Conservation (phyloP, 2,329 filamentous ascomycete genomes). For the Ramularia endophylla region DNA sequence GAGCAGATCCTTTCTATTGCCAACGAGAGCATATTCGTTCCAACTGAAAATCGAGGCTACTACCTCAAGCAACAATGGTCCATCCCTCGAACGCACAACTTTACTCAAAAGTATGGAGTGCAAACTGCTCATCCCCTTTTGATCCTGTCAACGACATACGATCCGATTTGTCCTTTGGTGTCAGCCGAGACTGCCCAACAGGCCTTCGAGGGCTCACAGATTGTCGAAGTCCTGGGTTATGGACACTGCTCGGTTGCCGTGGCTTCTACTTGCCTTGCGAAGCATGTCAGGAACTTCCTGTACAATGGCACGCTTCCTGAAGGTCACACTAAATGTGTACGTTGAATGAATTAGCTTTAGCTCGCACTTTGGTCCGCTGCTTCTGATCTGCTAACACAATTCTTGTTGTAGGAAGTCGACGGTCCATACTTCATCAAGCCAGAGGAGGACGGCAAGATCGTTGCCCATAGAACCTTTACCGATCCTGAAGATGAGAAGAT, state of each 20-base stretch:
- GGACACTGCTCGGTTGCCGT: conserved; percentile 19
- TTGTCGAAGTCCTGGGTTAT: conserved; percentile 19
- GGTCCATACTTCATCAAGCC: conserved; percentile 19
- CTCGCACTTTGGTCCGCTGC: no score
- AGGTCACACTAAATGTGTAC: conserved; percentile 12
- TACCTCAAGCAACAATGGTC: conserved; percentile 17
- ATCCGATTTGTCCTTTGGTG: conserved; percentile 18
- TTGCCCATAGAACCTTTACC: conserved; percentile 13
- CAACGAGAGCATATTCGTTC: conserved; percentile 18
- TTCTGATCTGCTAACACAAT: no score
- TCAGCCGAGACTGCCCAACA: conserved; percentile 14
- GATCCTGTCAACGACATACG: conserved; percentile 17
- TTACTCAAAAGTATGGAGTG: conserved; percentile 11
- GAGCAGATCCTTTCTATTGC: conserved; percentile 16
- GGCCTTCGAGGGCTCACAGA: conserved; percentile 13
- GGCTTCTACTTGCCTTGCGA: conserved; percentile 16
- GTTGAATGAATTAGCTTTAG: no score
- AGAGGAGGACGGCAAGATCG: conserved; percentile 18
- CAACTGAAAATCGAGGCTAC: conserved; percentile 13
- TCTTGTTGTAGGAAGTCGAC: conserved; percentile 10
- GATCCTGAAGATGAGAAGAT: conserved; percentile 12
- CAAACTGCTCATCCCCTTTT: conserved; percentile 16
- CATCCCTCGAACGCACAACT: conserved; percentile 16
- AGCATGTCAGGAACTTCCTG: conserved; percentile 16
- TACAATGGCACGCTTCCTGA: conserved; percentile 17